Evolutionary conservation across 2,329 filamentous ascomycete species (phyloP).

Genomic region (Fusarium lyarnte): DNA sequence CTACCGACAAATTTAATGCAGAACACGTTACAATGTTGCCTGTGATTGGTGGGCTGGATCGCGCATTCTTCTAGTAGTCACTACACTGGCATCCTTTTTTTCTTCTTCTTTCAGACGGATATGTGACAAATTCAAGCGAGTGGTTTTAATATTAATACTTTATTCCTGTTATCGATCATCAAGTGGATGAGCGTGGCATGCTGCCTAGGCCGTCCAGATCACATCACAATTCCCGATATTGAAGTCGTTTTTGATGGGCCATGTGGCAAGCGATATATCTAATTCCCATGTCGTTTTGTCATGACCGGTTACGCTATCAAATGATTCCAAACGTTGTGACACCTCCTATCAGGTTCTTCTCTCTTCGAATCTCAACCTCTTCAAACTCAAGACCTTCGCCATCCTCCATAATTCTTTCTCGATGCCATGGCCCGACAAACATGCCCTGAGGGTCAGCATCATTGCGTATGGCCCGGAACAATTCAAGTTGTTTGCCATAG

Average conservation of each 20-base stretch:
- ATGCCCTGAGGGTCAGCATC: constrained; percentile 82
- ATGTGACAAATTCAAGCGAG: constrained; percentile 23
- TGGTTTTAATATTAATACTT: constrained; percentile 24
- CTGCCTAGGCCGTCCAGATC: not conserved
- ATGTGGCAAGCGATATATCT: not conserved
- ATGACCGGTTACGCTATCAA: constrained; percentile 20
- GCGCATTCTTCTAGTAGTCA: constrained; percentile 6
- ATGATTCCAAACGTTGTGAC: constrained; percentile 41
- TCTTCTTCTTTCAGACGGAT: constrained; percentile 16
- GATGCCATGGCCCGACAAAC: constrained; percentile 92
- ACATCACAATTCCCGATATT: not conserved
- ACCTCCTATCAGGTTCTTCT: constrained; percentile 39
- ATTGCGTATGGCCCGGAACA: constrained; percentile 75
- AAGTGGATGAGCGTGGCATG: not conserved
- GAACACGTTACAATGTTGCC: not conserved
- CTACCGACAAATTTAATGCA: constrained; percentile 55
- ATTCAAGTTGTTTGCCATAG: constrained; percentile 73
- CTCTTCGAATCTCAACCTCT: constrained; percentile 48
- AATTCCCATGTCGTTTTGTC: constrained; percentile 13
- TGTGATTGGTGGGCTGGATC: constrained; percentile 13
- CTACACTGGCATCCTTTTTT: constrained; percentile 6
- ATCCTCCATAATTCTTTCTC: constrained; percentile 67
- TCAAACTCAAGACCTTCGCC: constrained; percentile 49
- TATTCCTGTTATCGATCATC: constrained; percentile 7
- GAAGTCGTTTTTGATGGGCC: not conserved